A percentile compares a stretch with the other conserved stretches of the same genome.
These are phyloP conservation scores for Nakaseomyces glabratus DNA, from an alignment of 1,139 yeast genomes.

Conservation along the genomic window DNA sequence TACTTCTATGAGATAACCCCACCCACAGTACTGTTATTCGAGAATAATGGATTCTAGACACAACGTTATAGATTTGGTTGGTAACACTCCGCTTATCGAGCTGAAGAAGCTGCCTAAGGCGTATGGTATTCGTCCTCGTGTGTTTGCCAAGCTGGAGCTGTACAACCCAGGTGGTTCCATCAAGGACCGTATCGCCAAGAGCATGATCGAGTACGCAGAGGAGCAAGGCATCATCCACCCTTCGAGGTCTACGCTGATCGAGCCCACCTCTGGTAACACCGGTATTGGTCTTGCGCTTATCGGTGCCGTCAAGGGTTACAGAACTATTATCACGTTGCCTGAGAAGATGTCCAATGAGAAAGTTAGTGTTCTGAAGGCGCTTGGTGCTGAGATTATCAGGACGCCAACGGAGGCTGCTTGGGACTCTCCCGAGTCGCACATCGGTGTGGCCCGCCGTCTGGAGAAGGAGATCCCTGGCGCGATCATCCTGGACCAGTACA, in stretches of 20 bases:
- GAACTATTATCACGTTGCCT: constrained; percentile 82
- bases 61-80: constrained; percentile 38
- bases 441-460: constrained; percentile 76
- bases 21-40: too few species aligned
- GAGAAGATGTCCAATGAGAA: constrained; percentile 92
- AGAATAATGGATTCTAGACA: constrained; percentile 16
- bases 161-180: constrained; percentile 94
- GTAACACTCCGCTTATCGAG: constrained; percentile 73
- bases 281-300: constrained; percentile 85
- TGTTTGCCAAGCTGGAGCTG: constrained; percentile 82
- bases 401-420: constrained; percentile 92
- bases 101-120: constrained; percentile 72
- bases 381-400: constrained; percentile 86
- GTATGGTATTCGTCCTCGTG: constrained; percentile 65
- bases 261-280: constrained; percentile 83
- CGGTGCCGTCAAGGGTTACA: constrained; percentile 80
- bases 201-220: constrained; percentile 81
- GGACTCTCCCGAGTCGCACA: constrained; percentile 88
- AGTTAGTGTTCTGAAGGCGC: constrained; percentile 78
- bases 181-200: constrained; percentile 86
- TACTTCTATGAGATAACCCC: too few species aligned
- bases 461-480: constrained; percentile 83
- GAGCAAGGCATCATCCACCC: constrained; percentile 71
- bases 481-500: constrained; percentile 76
- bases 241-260: constrained; percentile 68